Conservation (phyloP, 2,329 filamentous ascomycete genomes). For the Graphilbum ipis-grandicollis region DNA sequence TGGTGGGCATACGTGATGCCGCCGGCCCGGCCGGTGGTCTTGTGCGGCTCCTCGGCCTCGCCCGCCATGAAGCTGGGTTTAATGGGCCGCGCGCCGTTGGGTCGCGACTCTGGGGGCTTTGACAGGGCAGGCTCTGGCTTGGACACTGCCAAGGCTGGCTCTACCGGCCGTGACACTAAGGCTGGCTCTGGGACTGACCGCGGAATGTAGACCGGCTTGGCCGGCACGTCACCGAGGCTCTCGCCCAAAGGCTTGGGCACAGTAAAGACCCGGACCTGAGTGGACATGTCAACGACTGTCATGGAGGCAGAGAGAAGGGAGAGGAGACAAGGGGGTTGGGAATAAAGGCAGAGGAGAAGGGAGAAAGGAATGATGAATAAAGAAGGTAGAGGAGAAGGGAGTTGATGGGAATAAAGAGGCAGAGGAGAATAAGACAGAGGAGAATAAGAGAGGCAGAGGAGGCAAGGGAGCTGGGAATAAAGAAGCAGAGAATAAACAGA, state of each 20-base stretch:
- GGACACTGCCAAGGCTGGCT: too few species aligned
- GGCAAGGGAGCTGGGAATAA: neutral
- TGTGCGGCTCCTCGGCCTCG: constrained; percentile 31
- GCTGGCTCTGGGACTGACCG: constrained; percentile 22
- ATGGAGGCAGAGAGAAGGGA: too few species aligned
- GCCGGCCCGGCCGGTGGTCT: constrained; percentile 46
- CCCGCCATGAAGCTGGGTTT: constrained; percentile 8
- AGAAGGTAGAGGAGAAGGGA: constrained; percentile 14
- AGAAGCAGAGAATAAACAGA: too few species aligned
- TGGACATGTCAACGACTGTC: too few species aligned
- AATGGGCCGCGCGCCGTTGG: constrained; percentile 10
- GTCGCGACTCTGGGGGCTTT: too few species aligned
- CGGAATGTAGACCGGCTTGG: constrained; percentile 20
- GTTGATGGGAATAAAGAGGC: neutral
- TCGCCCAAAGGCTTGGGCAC: constrained; percentile 57
- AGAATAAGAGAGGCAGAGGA: neutral
- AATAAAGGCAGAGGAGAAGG: constrained; percentile 41
- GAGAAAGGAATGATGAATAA: constrained; percentile 72
- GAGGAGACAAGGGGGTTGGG: constrained; percentile 20
- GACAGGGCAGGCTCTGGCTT: too few species aligned
- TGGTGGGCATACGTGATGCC: constrained; percentile 82
- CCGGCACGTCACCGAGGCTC: constrained; percentile 45
- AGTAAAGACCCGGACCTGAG: constrained; percentile 50
- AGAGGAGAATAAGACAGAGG: neutral
- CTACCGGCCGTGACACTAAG: too few species aligned